Base-by-base conservation (phyloP, 2,329 filamentous ascomycete species). In the Epichloe amarillans region DNA sequence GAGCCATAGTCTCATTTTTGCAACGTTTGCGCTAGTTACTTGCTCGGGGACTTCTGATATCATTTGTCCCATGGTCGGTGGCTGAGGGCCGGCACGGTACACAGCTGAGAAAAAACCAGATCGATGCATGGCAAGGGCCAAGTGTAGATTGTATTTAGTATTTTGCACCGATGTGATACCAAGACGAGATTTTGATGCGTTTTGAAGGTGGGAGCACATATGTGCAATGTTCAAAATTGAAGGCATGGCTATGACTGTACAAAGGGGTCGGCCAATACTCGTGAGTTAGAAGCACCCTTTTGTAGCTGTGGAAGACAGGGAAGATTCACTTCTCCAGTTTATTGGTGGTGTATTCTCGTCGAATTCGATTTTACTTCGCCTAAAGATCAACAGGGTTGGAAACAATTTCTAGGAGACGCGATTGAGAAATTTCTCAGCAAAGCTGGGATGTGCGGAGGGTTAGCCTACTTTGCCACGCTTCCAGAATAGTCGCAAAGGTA, bases 201-300 rank as follows among this genome's bases (percentile, higher is more conserved):
- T 96, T 67, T 93, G 87, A 52, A 96, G 76, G 72, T 95, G 89
- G 58, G 88, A 89, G 76, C 87, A 94, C 70, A 90, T 81, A 73
- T 91, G 74, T 60, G 81, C 77, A 56, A 95, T 77, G 68, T 84
- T 80, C 64, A 79, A 73, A 69, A 95, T 77, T 61, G 67, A 69
- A 5, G 66, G 66, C 67, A 69, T 69, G 56, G 45, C 59, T 58
- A 54, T 43, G 46, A 19, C 30, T 47, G 15, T n/a, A 26, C 17
- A 8, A 35, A 23, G 12, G 12, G 44, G 12, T 37, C 7, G 12
- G 33, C 23, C 6, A 23, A 23, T 42, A 19, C 21, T 42, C 2
- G 40, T 21, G 3, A 42, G 21, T n/a, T 30, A 30, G 30, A 30
- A 30, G 30, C 30, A 30, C 30, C 8, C 30, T 30, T 30, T 0